A percentile compares a stretch with the other conserved stretches of the same genome.
Evolutionary conservation across 768 basidiomycete species (phyloP).

Genomic region (Boletales sp.): DNA sequence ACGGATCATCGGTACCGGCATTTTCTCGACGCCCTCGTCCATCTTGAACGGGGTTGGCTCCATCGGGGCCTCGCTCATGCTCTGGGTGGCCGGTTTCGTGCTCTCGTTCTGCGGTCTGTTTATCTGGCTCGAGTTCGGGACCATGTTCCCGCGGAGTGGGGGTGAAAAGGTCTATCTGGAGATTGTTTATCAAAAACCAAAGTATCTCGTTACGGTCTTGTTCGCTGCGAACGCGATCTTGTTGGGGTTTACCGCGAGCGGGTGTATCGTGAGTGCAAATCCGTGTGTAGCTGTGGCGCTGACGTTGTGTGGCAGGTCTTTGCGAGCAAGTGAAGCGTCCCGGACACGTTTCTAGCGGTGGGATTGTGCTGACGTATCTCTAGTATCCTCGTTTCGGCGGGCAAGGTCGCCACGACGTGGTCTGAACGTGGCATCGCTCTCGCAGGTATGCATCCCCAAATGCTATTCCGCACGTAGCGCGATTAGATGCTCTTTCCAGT

Average conservation of each 20-base stretch:
- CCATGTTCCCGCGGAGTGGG: conserved; percentile 60
- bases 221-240: conserved; percentile 49
- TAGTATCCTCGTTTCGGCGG: conserved; percentile 50
- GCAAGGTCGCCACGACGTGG: conserved; percentile 41
- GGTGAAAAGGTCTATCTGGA: conserved; percentile 65
- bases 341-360: no score
- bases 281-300: neutral
- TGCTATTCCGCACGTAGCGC: neutral
- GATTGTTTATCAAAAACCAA: conserved; percentile 47
- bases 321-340: conserved; percentile 30
- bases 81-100: conserved; percentile 60
- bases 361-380: neutral
- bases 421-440: conserved; percentile 56
- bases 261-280: conserved; percentile 43
- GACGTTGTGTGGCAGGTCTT: conserved; percentile 24
- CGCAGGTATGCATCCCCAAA: conserved; percentile 35
- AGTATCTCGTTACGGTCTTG: conserved; percentile 45
- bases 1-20: conserved; percentile 60
- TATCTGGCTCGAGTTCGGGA: conserved; percentile 61
- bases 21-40: conserved; percentile 59
- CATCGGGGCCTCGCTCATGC: conserved; percentile 57
- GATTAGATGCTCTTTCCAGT: conserved; percentile 28
- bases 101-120: conserved; percentile 58
- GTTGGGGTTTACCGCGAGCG: conserved; percentile 39
- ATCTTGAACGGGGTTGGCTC: conserved; percentile 56